Evolutionary conservation across 164 flowering plant genomes (phyloP), one percentile per base, ranked within the genome.

Genomic region (Vitis cinerea): DNA sequence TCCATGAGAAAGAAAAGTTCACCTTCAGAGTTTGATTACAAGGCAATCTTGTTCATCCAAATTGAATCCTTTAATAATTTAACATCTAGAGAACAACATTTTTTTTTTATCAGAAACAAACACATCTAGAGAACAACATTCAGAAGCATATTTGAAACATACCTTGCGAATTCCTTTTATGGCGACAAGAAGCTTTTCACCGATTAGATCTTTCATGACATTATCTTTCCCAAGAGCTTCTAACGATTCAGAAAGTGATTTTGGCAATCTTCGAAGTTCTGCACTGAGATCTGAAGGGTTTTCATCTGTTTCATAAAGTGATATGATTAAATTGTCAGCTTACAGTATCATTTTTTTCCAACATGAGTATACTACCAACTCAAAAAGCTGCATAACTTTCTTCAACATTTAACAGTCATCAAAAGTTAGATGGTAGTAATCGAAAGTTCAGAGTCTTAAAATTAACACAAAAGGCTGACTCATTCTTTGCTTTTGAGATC

Each of bases 141-240:
- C 44, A 37, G 44, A 37, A 37, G 23, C 10, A 55, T 1, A 10
- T 57, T 53, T 11, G 44, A 30, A 59, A 77, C 73, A 47, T 83
- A 91, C 99, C 97, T 90, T 88, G 57, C 98, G 89, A 68, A 91
- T 83, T 55, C 89, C 99, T 64, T 68, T 80, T 52, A 96, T 81
- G 72, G 95, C 93, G 47, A 83, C 76, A 60, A 83, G 56, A 72
- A 93, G 87, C 80, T 89, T 88, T 71, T 90, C 89, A 68, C 93
- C 98, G 48, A 92, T 75, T 9, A 92, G 64, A 37, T 88, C 88
- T 51, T 76, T 78, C 70, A 96, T 64, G 60, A 81, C 62, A 31
- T 62, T n/a, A 71, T 93, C 94, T 50, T 81, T 81, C 70, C 83
- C 69, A 65, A 96, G 91, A 73, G 97, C 95, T 65, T 81, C 85